Base-by-base conservation (phyloP, 495 filamentous ascomycete genomes). In the Geopyxis carbonaria region DNA sequence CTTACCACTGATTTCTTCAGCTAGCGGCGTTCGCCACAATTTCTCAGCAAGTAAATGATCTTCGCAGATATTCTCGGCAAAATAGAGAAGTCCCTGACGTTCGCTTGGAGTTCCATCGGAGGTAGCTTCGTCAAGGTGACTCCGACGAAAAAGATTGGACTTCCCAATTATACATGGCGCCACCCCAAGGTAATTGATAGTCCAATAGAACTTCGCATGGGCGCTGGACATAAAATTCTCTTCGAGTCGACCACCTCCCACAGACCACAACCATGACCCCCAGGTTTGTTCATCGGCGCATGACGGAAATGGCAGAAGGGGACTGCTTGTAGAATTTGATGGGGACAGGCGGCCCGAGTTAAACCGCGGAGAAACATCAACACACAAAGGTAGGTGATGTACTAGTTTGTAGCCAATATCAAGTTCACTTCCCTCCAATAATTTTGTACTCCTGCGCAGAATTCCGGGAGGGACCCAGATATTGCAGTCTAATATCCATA, bases 401-500 rank as follows among this genome's bases (percentile, higher is more conserved):
- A 95, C 86, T 45, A 95, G 89, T 52, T 95, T 99, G 65, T 80
- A 84, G 41, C 75, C 78, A 47, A 59, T 67, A 5, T 60, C 56
- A 2, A 52, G 46, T 22, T 56, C 42, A 10, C 69, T 73, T 1
- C 91, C 91, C 47, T 69, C 80, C 14, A 99, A 66, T 51, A 72
- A 70, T 55, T 87, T 82, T 3, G 93, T 80, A 76, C 93, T 89
- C 23, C 86, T 69, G 3, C 74, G 82, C 25, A 74, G 72, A 0
- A 83, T 84, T 9, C 78, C 75, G 18, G 67, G 72, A 7, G 72
- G 73, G 21, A 95, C 67, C 91, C 91, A 99, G 29, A 95, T 73
- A 55, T 99, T 99, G 61, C 85, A 93, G 57, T 99, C 91, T 18
- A 92, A 71, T 31, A 93, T 75, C 91, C 91, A 99, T 18, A 95